phyloP scores from a whole-genome alignment of 2,329 filamentous ascomycete genomes.

The Fusarium sp. region DNA sequence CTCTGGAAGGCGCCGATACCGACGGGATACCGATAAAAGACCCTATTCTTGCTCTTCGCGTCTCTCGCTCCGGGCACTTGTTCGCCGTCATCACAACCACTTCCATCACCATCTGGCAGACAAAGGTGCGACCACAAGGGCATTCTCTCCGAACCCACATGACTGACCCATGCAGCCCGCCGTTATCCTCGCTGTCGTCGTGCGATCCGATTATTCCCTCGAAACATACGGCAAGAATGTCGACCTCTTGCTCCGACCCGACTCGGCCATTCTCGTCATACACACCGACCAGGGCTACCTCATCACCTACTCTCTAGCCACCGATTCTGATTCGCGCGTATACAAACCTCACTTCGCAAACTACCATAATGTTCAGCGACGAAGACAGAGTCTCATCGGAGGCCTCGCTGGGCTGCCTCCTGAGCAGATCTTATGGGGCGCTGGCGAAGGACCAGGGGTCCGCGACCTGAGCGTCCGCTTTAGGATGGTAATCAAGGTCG shows the following conservation, averaged over 20 bases:
- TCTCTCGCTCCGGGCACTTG: conserved; percentile 82
- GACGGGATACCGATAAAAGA: conserved; percentile 64
- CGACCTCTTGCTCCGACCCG: conserved; percentile 86
- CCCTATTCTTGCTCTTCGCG: conserved; percentile 78
- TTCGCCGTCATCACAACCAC: conserved; percentile 90
- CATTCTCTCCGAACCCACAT: background rate
- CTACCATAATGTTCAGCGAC: conserved; percentile 71
- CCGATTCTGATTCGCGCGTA: conserved; percentile 83
- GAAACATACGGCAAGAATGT: conserved; percentile 87
- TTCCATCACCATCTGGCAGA: conserved; percentile 95
- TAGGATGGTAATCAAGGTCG: conserved; percentile 97
- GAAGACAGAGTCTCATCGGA: conserved; percentile 71
- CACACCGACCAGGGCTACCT: conserved; percentile 88
- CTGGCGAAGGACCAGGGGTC: conserved; percentile 85
- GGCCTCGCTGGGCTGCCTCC: conserved; percentile 66
- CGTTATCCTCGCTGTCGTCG: conserved; percentile 85
- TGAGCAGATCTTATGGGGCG: conserved; percentile 76
- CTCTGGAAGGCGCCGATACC: conserved; percentile 44
- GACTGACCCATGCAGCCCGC: conserved; percentile 72
- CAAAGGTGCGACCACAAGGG: conserved; percentile 72
- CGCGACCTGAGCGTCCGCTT: conserved; percentile 92
- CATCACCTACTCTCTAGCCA: conserved; percentile 93
- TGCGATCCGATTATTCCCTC: conserved; percentile 84
- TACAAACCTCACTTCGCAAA: conserved; percentile 86
- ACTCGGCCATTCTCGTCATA: conserved; percentile 91